phyloP scores from a whole-genome alignment of 139 green algal species.

The Astrephomene gubernaculifera region DNA sequence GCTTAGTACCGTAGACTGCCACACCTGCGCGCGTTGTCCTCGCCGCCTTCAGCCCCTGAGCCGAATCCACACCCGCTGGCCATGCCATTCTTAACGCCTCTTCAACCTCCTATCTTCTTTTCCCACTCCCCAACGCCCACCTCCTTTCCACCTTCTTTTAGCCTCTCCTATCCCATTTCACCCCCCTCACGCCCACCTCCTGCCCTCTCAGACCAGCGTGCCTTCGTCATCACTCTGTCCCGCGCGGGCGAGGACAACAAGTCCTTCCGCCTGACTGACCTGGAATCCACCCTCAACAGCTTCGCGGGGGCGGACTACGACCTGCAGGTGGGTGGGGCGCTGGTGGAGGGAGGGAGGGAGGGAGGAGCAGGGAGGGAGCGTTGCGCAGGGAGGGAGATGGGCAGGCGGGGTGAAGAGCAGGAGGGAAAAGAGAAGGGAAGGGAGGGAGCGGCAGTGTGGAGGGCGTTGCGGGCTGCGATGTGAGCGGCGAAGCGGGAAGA shows the following conservation, averaged over 20 bases:
- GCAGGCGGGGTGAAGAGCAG: background rate
- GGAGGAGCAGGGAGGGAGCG: background rate
- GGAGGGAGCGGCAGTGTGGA: background rate
- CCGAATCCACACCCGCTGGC: too few species aligned
- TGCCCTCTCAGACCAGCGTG: slow-evolving; percentile 65
- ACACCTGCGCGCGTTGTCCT: too few species aligned
- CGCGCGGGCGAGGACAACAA: slow-evolving; percentile 90
- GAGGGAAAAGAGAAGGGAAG: background rate
- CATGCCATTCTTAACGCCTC: background rate
- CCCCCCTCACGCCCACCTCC: background rate
- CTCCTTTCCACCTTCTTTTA: background rate
- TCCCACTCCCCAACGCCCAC: too few species aligned
- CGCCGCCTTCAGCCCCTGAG: too few species aligned
- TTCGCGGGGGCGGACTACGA: slow-evolving; percentile 93
- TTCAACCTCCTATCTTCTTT: background rate
- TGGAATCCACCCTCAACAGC: slow-evolving; percentile 81
- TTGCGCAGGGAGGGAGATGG: too few species aligned
- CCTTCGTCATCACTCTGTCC: slow-evolving; percentile 83
- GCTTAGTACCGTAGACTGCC: too few species aligned
- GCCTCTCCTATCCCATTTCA: background rate
- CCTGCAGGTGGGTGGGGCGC: slow-evolving; percentile 68
- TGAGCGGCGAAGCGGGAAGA: too few species aligned
- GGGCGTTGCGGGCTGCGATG: too few species aligned
- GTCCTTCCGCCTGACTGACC: slow-evolving; percentile 78
- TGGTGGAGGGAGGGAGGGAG: background rate